Base-by-base conservation (phyloP, 495 filamentous ascomycete genomes). In the Penicillium pulvis region DNA sequence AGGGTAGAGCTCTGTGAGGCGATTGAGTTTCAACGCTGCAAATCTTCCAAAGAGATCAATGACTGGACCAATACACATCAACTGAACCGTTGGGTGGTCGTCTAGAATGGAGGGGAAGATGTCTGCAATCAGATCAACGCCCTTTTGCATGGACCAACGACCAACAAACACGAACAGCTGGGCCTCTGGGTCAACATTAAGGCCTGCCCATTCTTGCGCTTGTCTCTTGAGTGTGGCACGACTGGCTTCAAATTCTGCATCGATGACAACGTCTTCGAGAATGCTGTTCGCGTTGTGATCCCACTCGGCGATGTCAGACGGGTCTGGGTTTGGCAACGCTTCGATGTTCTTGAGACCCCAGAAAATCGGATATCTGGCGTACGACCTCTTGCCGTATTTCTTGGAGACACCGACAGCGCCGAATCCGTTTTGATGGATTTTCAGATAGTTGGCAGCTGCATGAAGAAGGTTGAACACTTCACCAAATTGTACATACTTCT, bases 1-100 rank as follows among this genome's bases (percentile, higher is more conserved):
- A 7, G 88, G 88, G 58, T 91, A 91, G 44, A 85, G 68, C 52
- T 87, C 75, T 87, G 90, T 91, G 69, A 91, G 81, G 51, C 80
- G 81, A 28, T 81, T 82, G 31, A 91, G 77, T 73, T 92, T 92
- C n/a, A 90, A 71, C 0, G 89, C 87, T 2, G 89, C 89, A 64
- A 92, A 92, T 60, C 84, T 87, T 26, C 89, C 89, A 72, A 90
- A 90, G 2, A 92, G 80, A 74, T 92, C 89, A 66, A 92, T 90
- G 33, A 89, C 84, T 0, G 89, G 89, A 4, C 89, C 89, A 58
- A 91, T 71, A 67, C 83, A 86, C 50, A 91, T 85, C n/a, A 91
- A 71, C 63, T 91, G 88, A 8, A 83, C 85, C 31, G 85, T 85
- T 8, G 82, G 80, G 57, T 86, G 79, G 58, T 85, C 74, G 58